Evolutionary conservation across 1,139 yeast species (phyloP).

Genomic region (Pichia kudriavzevii): DNA sequence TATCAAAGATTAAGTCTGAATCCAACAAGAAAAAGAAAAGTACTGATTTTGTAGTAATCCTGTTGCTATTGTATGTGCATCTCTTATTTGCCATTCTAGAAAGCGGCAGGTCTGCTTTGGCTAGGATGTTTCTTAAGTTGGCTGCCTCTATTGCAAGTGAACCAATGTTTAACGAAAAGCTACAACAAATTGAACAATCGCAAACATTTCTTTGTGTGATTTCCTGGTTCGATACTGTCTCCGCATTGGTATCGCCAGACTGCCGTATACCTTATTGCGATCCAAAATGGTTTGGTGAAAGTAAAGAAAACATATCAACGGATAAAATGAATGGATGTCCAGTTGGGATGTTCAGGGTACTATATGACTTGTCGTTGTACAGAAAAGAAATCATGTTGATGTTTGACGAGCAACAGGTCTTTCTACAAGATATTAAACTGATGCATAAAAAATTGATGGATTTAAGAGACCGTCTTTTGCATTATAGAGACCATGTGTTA

Average conservation of each 20-base stretch:
- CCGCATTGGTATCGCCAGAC: slow-evolving; percentile 49
- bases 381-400: slow-evolving; percentile 7
- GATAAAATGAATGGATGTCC: slow-evolving; percentile 52
- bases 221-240: slow-evolving; percentile 50
- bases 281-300: slow-evolving; percentile 44
- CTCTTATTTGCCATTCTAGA: slow-evolving; percentile 43
- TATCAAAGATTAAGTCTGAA: slow-evolving; percentile 30
- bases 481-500: slow-evolving; percentile 41
- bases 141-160: slow-evolving; percentile 43
- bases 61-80: slow-evolving; percentile 45
- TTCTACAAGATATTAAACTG: slow-evolving; percentile 1
- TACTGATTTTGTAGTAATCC: slow-evolving; percentile 42
- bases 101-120: slow-evolving; percentile 43
- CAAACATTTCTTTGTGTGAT: slow-evolving; percentile 40
- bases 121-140: slow-evolving; percentile 40
- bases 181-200: slow-evolving; percentile 39
- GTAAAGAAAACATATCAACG: slow-evolving; percentile 36
- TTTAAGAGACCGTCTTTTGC: slow-evolving; percentile 8
- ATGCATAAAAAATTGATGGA: slow-evolving; percentile 9
- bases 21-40: slow-evolving; percentile 25
- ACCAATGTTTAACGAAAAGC: slow-evolving; percentile 27
- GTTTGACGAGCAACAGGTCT: slow-evolving; percentile 2
- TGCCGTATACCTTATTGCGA: slow-evolving; percentile 44
- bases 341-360: slow-evolving; percentile 42
- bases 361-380: slow-evolving; percentile 18